phyloP scores from a whole-genome alignment of 352 stramenopile species.

The Phytopythium chamaehyphon region DNA sequence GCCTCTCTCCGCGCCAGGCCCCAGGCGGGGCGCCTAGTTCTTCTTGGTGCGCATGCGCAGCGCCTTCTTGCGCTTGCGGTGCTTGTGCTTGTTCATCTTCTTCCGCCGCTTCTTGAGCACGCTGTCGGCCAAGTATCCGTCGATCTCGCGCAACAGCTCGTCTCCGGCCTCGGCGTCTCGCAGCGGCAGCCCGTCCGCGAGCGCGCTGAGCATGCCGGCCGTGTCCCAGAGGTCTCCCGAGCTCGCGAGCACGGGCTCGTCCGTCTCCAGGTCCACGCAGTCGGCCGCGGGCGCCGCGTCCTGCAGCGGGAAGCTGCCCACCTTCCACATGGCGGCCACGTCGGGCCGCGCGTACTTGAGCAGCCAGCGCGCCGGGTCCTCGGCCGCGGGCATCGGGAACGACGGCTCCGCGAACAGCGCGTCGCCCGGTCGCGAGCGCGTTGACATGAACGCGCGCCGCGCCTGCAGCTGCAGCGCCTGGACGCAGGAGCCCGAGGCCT shows the following conservation, averaged over 20 bases:
- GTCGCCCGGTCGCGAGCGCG: conserved; percentile 30
- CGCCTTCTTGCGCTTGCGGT: conserved; percentile 88
- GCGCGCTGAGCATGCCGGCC: conserved; percentile 71
- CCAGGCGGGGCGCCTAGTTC: conserved; percentile 46
- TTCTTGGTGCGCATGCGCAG: conserved; percentile 87
- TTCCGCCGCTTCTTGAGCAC: conserved; percentile 89
- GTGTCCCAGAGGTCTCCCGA: conserved; percentile 76
- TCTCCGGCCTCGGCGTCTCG: conserved; percentile 34
- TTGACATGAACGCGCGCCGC: conserved; percentile 67
- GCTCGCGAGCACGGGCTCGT: conserved; percentile 25
- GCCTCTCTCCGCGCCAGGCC: not conserved
- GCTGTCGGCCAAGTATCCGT: conserved; percentile 78
- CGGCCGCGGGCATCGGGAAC: conserved; percentile 45
- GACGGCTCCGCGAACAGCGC: conserved; percentile 60
- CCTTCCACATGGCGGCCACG: conserved; percentile 65
- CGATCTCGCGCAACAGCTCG: conserved; percentile 60
- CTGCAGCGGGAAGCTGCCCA: conserved; percentile 67
- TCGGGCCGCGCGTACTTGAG: conserved; percentile 61
- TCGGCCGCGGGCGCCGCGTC: conserved; percentile 8
- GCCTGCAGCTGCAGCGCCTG: conserved; percentile 5
- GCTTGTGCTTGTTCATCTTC: conserved; percentile 94
- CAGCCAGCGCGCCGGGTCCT: conserved; percentile 52
- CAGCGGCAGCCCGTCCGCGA: conserved; percentile 56
- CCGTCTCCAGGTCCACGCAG: conserved; percentile 8
- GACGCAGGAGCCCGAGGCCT: no score